Percentiles rank a stretch among this genome's conserved stretches.
Conservation (phyloP, 805 yeast genomes). For the Pichia nakasei region DNA sequence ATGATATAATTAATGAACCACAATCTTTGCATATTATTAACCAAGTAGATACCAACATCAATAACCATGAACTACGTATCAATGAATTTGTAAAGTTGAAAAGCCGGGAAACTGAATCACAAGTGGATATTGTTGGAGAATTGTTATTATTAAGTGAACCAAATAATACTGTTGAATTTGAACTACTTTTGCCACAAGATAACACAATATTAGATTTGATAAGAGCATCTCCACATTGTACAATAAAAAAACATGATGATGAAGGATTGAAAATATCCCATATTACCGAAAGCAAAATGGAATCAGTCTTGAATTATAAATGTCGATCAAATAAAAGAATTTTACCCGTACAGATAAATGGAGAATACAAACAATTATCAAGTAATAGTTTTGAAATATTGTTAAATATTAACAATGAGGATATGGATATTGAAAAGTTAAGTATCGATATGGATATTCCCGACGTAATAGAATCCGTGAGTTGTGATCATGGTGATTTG, state of each 20-base stretch:
- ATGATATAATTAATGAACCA: not conserved
- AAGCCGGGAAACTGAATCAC: not conserved
- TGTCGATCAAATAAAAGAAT: not conserved
- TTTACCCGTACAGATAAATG: not conserved
- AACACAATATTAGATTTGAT: not conserved
- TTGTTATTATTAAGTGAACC: not conserved
- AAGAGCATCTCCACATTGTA: not conserved
- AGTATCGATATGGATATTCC: not conserved
- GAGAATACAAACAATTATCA: constrained; percentile 2
- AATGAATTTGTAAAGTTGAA: constrained; percentile 2
- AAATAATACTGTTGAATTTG: not conserved
- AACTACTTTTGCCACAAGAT: not conserved
- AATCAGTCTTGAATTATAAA: not conserved
- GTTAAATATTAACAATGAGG: not conserved
- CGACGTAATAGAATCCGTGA: not conserved
- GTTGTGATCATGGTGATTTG: not conserved
- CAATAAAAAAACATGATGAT: not conserved
- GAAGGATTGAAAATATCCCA: not conserved
- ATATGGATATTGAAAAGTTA: not conserved
- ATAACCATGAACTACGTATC: not conserved
- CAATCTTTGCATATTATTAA: not conserved
- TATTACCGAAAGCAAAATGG: not conserved
- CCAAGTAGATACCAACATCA: not conserved
- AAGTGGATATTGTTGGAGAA: constrained; percentile 1
- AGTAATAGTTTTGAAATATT: not conserved